Evolutionary conservation across 2,329 filamentous ascomycete species (phyloP).

Genomic region (Botrytis hyacinthi): DNA sequence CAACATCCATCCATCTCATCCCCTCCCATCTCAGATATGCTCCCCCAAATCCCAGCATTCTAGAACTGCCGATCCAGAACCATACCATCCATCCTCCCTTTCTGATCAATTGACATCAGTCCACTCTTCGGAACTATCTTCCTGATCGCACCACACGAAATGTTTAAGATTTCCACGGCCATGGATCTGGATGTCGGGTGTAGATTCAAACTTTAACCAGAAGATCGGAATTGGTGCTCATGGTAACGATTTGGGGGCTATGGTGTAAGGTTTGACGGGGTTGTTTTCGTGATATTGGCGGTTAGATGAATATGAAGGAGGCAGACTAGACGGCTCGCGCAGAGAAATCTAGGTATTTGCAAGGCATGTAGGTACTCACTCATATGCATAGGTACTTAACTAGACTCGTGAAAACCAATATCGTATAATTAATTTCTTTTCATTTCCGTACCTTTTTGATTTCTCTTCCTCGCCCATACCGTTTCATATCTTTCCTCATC

Average conservation of each 20-base stretch:
- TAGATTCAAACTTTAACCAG: neutral
- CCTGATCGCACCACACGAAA: neutral
- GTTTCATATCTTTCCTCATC: neutral
- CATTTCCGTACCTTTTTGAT: neutral
- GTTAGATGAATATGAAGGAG: neutral
- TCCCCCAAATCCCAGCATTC: neutral
- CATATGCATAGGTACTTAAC: neutral
- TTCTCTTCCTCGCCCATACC: neutral
- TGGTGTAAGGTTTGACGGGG: neutral
- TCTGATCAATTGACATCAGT: neutral
- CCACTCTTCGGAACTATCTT: neutral
- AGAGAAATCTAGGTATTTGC: neutral
- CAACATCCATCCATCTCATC: neutral
- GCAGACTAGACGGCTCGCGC: neutral
- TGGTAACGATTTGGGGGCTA: neutral
- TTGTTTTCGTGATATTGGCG: neutral
- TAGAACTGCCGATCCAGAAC: conserved; percentile 3
- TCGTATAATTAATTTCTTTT: neutral
- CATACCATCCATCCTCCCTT: too few relatives aligned
- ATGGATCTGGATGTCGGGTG: neutral
- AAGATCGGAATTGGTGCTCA: neutral
- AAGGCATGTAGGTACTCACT: neutral
- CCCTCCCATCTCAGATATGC: neutral
- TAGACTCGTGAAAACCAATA: neutral
- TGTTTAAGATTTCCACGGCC: neutral